Evolutionary conservation across 208 protist genomes (phyloP).

Genomic region (Spongospora subterranea): DNA sequence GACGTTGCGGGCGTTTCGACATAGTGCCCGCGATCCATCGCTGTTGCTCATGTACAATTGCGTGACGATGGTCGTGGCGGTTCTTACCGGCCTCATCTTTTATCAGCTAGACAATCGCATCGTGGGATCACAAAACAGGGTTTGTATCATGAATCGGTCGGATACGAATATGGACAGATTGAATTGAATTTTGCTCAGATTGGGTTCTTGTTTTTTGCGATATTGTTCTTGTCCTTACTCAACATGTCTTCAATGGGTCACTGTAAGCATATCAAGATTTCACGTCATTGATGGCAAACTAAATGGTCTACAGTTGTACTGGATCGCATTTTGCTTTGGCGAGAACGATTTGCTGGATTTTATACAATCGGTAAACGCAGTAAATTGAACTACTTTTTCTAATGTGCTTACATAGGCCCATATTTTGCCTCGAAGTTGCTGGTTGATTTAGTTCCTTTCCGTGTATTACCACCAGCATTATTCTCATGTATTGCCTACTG

Average conservation of each 20-base stretch:
- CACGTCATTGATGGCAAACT: not conserved
- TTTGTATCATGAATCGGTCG: too few relatives aligned
- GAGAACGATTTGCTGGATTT: constrained; percentile 36
- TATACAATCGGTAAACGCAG: not conserved
- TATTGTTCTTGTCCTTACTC: constrained; percentile 39
- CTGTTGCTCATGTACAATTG: constrained; percentile 54
- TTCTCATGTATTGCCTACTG: constrained; percentile 18
- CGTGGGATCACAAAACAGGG: constrained; percentile 18
- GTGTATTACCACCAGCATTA: not conserved
- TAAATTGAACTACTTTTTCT: not conserved
- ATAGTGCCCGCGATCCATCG: constrained; percentile 24
- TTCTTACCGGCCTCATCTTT: constrained; percentile 16
- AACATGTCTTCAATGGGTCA: constrained; percentile 53
- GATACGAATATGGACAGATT: not conserved
- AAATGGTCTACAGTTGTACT: constrained; percentile 25
- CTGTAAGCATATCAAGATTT: not conserved
- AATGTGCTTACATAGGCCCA: not conserved
- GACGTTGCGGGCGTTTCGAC: constrained; percentile 25
- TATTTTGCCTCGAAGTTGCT: constrained; percentile 29
- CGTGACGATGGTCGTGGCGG: constrained; percentile 20
- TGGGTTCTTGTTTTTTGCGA: constrained; percentile 34
- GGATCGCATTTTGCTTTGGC: constrained; percentile 39
- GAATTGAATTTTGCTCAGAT: not conserved
- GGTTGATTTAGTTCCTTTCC: constrained; percentile 44
- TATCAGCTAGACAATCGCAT: not conserved